These are phyloP conservation scores for Nemania sp. DNA, from an alignment of 2,329 filamentous ascomycete species.

Conservation along the genomic window DNA sequence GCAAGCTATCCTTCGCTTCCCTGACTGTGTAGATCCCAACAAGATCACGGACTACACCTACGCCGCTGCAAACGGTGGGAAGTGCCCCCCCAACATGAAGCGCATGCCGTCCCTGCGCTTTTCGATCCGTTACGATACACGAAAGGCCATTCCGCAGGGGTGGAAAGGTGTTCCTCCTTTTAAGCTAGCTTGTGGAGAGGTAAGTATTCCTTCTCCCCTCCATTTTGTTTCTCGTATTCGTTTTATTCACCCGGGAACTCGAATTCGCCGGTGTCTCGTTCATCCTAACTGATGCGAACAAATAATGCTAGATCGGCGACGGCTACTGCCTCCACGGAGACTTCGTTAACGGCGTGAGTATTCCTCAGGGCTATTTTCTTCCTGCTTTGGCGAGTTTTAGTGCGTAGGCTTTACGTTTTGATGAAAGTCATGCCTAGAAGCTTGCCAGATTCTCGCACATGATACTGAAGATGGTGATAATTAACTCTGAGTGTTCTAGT, in stretches of 20 bases:
- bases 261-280: neutral
- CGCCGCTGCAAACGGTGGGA: constrained; percentile 25
- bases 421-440: too few species aligned
- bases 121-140: constrained; percentile 50
- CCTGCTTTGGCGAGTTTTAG: too few species aligned
- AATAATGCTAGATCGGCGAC: constrained; percentile 38
- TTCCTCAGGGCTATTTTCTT: too few species aligned
- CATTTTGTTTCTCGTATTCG: neutral
- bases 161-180: constrained; percentile 61
- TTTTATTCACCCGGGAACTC: neutral
- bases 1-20: constrained; percentile 59
- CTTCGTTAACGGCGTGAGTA: constrained; percentile 61
- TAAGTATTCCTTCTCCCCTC: constrained; percentile 23
- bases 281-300: neutral
- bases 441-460: too few species aligned
- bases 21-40: constrained; percentile 56
- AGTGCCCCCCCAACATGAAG: constrained; percentile 51
- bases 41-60: constrained; percentile 45
- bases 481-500: too few species aligned
- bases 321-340: constrained; percentile 59
- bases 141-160: constrained; percentile 54
- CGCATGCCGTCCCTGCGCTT: constrained; percentile 62
- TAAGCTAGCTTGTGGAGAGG: constrained; percentile 56
- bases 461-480: too few species aligned
- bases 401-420: too few species aligned